phyloP scores from a whole-genome alignment of 2,329 filamentous ascomycete genomes.

The Colletotrichum sp. region DNA sequence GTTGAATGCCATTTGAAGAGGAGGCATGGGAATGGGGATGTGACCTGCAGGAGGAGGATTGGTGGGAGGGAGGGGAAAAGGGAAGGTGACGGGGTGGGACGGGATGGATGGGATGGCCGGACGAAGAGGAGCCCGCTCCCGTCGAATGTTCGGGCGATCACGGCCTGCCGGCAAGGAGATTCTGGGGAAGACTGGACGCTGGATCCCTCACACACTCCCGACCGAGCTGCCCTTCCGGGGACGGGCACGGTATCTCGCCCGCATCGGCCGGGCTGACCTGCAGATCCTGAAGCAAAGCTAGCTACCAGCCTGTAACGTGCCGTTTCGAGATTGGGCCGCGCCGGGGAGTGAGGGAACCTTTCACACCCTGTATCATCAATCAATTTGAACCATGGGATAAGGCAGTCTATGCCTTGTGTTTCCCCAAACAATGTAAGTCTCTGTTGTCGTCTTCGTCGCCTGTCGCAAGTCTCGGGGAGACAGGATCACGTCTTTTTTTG shows the following conservation, averaged over 20 bases:
- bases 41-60: not conserved
- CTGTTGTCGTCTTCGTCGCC: rapidly evolving
- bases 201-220: not conserved
- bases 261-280: conserved; percentile 1
- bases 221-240: not conserved
- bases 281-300: conserved; percentile 6
- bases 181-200: not conserved
- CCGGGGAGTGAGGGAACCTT: not conserved
- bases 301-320: not conserved
- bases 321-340: not conserved
- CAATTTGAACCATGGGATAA: not conserved
- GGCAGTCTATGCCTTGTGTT: not conserved
- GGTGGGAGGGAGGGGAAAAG: not conserved
- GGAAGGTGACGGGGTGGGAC: not conserved
- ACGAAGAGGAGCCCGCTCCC: not conserved
- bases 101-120: not conserved
- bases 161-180: not conserved
- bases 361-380: not conserved
- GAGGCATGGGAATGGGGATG: not conserved
- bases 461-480: not conserved
- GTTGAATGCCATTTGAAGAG: not conserved
- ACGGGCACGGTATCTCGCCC: not conserved
- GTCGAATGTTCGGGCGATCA: conserved; percentile 4
- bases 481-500: not conserved
- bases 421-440: not conserved